Evolutionary conservation across 805 yeast genomes (phyloP).

Genomic region (Jamesozyma spencerorum): DNA sequence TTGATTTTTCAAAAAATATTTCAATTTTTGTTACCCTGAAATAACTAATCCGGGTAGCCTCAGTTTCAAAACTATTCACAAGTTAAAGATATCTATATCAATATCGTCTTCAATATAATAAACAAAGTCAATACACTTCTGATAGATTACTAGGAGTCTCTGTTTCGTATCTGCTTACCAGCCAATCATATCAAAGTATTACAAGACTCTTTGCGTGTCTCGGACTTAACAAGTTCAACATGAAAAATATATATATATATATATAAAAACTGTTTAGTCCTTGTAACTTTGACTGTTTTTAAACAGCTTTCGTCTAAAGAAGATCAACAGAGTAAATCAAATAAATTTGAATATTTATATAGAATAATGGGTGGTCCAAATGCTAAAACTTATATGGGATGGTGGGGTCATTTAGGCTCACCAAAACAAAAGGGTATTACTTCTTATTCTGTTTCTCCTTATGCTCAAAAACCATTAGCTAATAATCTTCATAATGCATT

Average conservation of each 20-base stretch:
- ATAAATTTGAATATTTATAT: background rate
- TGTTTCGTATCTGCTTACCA: no score
- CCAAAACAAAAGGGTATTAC: conserved; percentile 82
- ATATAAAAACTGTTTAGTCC: no score
- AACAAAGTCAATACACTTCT: no score
- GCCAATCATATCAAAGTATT: conserved; percentile 1
- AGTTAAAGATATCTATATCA: no score
- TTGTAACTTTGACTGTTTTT: no score
- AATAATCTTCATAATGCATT: conserved; percentile 78
- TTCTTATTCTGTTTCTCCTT: conserved; percentile 85
- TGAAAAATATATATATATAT: background rate
- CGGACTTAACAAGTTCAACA: background rate
- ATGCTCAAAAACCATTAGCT: conserved; percentile 85
- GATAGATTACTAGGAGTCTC: no score
- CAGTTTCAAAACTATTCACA: no score
- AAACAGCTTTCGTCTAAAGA: no score
- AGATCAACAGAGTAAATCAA: background rate
- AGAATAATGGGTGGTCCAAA: conserved; percentile 58
- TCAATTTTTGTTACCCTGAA: no score
- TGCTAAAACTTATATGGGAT: conserved; percentile 79
- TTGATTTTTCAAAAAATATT: no score
- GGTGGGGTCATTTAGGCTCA: conserved; percentile 93
- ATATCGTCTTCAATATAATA: no score
- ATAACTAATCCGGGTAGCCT: no score
- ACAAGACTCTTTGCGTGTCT: background rate